These are phyloP conservation scores for Monosporascus sp. DNA, from an alignment of 2,329 filamentous ascomycete genomes.

Conservation along the genomic window DNA sequence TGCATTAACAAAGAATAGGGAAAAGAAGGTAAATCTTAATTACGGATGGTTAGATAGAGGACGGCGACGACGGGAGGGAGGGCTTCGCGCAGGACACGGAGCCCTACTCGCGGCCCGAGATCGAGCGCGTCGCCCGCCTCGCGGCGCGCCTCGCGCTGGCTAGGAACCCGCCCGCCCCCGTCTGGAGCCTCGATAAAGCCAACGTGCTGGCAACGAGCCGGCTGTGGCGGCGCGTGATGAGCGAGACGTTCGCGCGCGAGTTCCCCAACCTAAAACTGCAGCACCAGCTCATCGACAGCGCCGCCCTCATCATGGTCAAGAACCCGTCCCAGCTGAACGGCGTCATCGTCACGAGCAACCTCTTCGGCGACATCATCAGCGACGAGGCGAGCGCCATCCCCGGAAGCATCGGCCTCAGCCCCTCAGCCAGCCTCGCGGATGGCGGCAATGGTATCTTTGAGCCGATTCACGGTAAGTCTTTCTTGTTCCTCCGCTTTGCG, in stretches of 20 bases:
- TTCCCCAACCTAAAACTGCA: slow-evolving; percentile 80
- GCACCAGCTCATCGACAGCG: slow-evolving; percentile 91
- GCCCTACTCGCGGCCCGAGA: slow-evolving; percentile 77
- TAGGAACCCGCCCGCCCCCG: slow-evolving; percentile 68
- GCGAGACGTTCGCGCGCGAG: slow-evolving; percentile 79
- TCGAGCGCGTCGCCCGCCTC: slow-evolving; percentile 81
- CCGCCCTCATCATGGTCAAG: slow-evolving; percentile 98
- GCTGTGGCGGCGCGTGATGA: slow-evolving; percentile 83
- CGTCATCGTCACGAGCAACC: slow-evolving; percentile 84
- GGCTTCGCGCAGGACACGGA: slow-evolving; percentile 70
- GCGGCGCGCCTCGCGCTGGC: slow-evolving; percentile 76
- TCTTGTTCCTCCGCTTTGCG: background rate
- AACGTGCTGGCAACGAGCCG: slow-evolving; percentile 89
- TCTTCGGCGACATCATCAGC: slow-evolving; percentile 94
- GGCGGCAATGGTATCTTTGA: slow-evolving; percentile 98
- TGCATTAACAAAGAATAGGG: too few species aligned
- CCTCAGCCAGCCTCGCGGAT: slow-evolving; percentile 85
- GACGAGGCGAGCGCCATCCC: slow-evolving; percentile 95
- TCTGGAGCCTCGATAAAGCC: slow-evolving; percentile 91
- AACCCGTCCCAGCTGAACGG: slow-evolving; percentile 84
- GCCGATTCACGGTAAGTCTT: slow-evolving; percentile 78
- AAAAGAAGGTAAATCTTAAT: too few species aligned
- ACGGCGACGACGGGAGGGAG: slow-evolving; percentile 59
- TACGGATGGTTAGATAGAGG: too few species aligned
- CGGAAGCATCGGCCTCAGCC: slow-evolving; percentile 80